phyloP scores from a whole-genome alignment of 2,329 filamentous ascomycete genomes.

The Apiospora sp. region DNA sequence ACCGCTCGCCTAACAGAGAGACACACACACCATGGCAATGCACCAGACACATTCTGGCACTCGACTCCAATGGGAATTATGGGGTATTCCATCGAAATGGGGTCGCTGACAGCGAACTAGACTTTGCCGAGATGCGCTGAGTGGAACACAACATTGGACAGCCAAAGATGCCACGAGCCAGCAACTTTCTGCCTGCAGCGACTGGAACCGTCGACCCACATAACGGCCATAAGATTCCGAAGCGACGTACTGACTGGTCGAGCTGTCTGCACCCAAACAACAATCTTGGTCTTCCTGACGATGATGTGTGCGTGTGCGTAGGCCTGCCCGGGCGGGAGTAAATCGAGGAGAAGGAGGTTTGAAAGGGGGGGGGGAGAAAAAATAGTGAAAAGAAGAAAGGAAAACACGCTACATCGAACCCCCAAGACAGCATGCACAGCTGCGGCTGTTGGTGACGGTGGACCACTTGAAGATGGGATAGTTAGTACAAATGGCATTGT shows the following conservation, averaged over 20 bases:
- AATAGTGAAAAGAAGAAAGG: background rate
- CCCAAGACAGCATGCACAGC: background rate
- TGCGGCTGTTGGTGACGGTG: background rate
- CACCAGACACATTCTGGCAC: background rate
- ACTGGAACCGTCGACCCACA: constrained; percentile 13
- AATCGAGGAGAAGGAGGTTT: background rate
- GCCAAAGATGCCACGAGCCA: constrained; percentile 19
- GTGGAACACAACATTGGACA: constrained; percentile 3
- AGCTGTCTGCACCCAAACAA: background rate
- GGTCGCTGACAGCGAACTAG: constrained; percentile 17
- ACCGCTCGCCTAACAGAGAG: background rate
- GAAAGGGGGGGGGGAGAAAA: background rate
- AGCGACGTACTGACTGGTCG: constrained; percentile 5
- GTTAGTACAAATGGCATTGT: background rate
- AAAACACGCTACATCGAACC: background rate
- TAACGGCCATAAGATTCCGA: constrained; percentile 15
- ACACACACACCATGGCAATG: background rate
- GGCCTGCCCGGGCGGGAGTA: background rate
- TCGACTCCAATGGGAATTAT: constrained; percentile 9
- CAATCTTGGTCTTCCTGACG: background rate
- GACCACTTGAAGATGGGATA: background rate
- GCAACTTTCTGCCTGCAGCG: background rate
- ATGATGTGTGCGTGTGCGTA: background rate
- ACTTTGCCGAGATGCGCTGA: constrained; percentile 20
- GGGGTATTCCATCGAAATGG: constrained; percentile 4